These are phyloP conservation scores for Erigeron canadensis DNA, from an alignment of 129 eudicot species.

Conservation along the genomic window DNA sequence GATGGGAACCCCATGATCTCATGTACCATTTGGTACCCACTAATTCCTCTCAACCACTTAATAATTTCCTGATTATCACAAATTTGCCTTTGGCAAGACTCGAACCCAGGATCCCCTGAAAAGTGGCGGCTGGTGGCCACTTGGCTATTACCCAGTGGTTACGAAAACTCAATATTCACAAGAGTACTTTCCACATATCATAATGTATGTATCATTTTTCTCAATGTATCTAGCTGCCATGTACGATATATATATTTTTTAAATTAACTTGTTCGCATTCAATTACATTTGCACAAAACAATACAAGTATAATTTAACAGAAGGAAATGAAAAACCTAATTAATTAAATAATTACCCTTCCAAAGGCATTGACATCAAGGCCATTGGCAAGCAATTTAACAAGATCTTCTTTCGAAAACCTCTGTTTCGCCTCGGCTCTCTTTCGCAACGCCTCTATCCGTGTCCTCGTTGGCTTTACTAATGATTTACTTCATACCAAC, in stretches of 20 bases:
- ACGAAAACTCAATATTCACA: no score
- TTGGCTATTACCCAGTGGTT: no score
- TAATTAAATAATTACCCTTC: slow-evolving; percentile 54
- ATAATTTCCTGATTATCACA: no score
- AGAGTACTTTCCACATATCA: no score
- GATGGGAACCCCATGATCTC: slow-evolving; percentile 4
- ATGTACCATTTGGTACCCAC: neutral
- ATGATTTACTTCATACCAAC: slow-evolving; percentile 65
- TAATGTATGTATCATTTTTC: no score
- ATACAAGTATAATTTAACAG: neutral
- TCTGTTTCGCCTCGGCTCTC: slow-evolving; percentile 84
- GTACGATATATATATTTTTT: no score
- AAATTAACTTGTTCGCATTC: no score
- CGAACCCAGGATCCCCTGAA: no score
- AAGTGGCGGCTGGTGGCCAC: no score
- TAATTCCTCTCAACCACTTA: no score
- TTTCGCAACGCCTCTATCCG: slow-evolving; percentile 69
- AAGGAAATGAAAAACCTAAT: neutral
- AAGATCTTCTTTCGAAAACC: slow-evolving; percentile 83
- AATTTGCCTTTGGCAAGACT: no score
- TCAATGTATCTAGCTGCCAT: no score
- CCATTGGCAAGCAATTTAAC: slow-evolving; percentile 83
- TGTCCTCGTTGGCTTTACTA: slow-evolving; percentile 67
- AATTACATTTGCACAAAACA: neutral
- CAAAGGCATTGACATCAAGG: slow-evolving; percentile 87